Conservation (phyloP, 257 asterid species). For the Schizonepeta tenuifolia region DNA sequence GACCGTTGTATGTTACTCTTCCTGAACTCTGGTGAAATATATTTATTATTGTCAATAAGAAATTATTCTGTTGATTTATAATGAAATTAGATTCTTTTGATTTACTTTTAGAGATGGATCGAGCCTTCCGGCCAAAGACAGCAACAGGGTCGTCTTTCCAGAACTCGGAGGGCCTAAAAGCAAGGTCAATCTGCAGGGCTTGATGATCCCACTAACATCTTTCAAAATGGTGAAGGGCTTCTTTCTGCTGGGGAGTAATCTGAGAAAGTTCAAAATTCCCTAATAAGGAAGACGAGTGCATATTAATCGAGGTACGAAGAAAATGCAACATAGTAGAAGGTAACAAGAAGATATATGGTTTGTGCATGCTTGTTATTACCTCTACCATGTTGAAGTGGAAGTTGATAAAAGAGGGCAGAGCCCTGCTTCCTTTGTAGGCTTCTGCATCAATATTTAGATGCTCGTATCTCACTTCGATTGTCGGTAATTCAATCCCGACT, state of each 20-base stretch:
- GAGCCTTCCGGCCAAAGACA: slow-evolving; percentile 75
- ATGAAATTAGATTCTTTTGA: neutral
- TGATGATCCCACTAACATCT: slow-evolving; percentile 66
- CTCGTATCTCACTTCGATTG: slow-evolving; percentile 74
- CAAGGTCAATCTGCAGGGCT: slow-evolving; percentile 71
- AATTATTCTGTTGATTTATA: neutral
- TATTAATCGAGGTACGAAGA: neutral
- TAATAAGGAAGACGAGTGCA: neutral
- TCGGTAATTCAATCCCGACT: slow-evolving; percentile 70
- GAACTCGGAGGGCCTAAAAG: slow-evolving; percentile 80
- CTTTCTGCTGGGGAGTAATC: slow-evolving; percentile 52
- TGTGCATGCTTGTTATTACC: slow-evolving; percentile 45
- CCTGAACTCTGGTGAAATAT: slow-evolving; percentile 49
- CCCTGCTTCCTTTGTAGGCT: slow-evolving; percentile 57
- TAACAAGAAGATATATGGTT: neutral
- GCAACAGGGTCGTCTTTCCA: slow-evolving; percentile 69
- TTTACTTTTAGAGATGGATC: slow-evolving; percentile 56
- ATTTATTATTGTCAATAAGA: neutral
- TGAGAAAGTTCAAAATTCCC: slow-evolving; percentile 40
- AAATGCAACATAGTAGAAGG: neutral
- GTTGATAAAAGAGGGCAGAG: slow-evolving; percentile 58
- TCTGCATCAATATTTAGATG: slow-evolving; percentile 62
- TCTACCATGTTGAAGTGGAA: slow-evolving; percentile 51
- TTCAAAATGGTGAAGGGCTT: slow-evolving; percentile 51
- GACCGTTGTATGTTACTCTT: slow-evolving; percentile 65